These are phyloP conservation scores for Luvunga scandens DNA, from an alignment of 345 rosid genomes.

Conservation along the genomic window DNA sequence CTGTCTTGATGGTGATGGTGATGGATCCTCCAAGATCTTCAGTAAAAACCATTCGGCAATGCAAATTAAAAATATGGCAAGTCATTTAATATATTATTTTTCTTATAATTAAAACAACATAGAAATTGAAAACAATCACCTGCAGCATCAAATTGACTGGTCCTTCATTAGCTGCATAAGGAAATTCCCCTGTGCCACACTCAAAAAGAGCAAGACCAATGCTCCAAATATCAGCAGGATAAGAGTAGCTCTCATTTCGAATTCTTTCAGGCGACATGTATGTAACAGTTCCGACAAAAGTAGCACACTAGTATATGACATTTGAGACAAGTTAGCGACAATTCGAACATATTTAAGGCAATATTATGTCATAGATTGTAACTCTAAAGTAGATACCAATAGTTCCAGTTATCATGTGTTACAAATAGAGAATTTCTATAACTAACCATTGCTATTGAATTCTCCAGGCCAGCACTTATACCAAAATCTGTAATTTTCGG, in stretches of 20 bases:
- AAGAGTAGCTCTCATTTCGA: constrained; percentile 76
- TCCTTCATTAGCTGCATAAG: constrained; percentile 81
- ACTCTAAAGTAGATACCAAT: background rate
- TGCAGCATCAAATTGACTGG: constrained; percentile 95
- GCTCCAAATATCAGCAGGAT: constrained; percentile 99
- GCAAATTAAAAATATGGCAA: constrained; percentile 1
- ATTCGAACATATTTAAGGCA: constrained; percentile 9
- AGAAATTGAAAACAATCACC: constrained; percentile 33
- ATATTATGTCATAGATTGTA: background rate
- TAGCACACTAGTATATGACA: constrained; percentile 72
- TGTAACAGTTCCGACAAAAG: constrained; percentile 98
- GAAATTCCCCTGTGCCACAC: constrained; percentile 96
- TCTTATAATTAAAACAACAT: background rate
- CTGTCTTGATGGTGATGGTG: constrained; percentile 72
- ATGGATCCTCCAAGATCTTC: constrained; percentile 94
- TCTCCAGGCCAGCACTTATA: constrained; percentile 95
- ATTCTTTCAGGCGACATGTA: constrained; percentile 98
- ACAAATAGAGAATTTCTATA: constrained; percentile 4
- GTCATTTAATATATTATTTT: background rate
- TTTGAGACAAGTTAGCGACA: constrained; percentile 21
- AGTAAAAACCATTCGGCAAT: constrained; percentile 8
- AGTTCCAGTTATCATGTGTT: constrained; percentile 3
- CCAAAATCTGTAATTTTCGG: constrained; percentile 98
- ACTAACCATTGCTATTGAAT: constrained; percentile 93
- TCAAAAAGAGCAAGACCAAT: constrained; percentile 93